phyloP scores from a whole-genome alignment of 1,139 yeast genomes.

The Hansenula sp. region DNA sequence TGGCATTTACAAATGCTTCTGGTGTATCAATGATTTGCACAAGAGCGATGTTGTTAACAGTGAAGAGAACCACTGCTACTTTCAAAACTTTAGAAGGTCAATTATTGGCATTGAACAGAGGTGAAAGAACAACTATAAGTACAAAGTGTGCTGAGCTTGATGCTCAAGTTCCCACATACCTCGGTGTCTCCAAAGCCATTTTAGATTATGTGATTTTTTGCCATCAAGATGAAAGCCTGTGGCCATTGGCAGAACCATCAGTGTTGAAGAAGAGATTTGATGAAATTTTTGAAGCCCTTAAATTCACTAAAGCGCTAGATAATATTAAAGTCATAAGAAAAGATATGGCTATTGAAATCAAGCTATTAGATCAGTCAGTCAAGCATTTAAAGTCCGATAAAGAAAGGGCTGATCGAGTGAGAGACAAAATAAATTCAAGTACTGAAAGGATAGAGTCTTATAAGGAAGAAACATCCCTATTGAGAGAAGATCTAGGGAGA shows the following conservation, averaged over 20 bases:
- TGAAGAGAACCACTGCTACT: slow-evolving; percentile 60
- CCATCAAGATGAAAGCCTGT: slow-evolving; percentile 94
- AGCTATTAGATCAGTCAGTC: slow-evolving; percentile 72
- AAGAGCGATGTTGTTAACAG: slow-evolving; percentile 71
- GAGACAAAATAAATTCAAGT: slow-evolving; percentile 43
- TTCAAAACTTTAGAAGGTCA: slow-evolving; percentile 94
- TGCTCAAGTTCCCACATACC: slow-evolving; percentile 68
- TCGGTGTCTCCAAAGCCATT: slow-evolving; percentile 87
- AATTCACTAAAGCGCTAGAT: slow-evolving; percentile 88
- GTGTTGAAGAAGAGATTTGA: slow-evolving; percentile 87
- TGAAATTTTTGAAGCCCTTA: slow-evolving; percentile 93
- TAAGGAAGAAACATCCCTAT: slow-evolving; percentile 43
- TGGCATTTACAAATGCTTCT: slow-evolving; percentile 75
- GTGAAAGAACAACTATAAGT: slow-evolving; percentile 71
- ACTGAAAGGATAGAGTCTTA: slow-evolving; percentile 40
- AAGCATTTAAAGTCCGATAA: slow-evolving; percentile 71
- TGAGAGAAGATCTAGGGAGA: slow-evolving; percentile 46
- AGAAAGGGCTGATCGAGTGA: slow-evolving; percentile 63
- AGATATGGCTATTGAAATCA: slow-evolving; percentile 72
- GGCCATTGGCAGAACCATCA: slow-evolving; percentile 96
- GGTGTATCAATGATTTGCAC: slow-evolving; percentile 83
- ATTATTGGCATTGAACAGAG: slow-evolving; percentile 59
- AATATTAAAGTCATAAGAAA: slow-evolving; percentile 71
- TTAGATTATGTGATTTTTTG: slow-evolving; percentile 93
- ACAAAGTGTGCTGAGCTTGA: slow-evolving; percentile 87